Evolutionary conservation across 495 filamentous ascomycete species (phyloP), one percentile per base, ranked within the genome.

Genomic region (Xylaria castorea): DNA sequence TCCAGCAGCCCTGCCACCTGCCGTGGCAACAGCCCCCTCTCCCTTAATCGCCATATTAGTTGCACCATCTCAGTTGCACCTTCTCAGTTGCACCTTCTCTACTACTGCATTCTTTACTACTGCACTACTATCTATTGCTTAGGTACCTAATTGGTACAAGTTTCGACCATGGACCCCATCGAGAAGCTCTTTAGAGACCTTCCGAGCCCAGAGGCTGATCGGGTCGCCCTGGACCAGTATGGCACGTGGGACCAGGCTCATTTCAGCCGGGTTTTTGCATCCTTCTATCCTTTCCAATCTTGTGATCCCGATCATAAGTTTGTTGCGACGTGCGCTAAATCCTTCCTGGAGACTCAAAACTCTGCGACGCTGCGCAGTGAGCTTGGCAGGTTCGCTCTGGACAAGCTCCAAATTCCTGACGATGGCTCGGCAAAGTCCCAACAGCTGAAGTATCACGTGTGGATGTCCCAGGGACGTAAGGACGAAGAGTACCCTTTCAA

Each of bases 111-210:
- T n/a, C 34, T 36, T 36, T 36, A 6, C 36, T 38, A 38, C 44
- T n/a, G 18, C 44, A 20, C 44, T 7, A 48, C 44, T 20, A 20
- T n/a, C 5, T 3, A 20, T 48, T 48, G 44, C n/a, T n/a, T n/a
- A n/a, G n/a, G n/a, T n/a, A n/a, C n/a, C n/a, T 38, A 5, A 61
- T 22, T 63, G 22, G 11, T 1, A n/a, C 44, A n/a, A 16, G 1
- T 27, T 63, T 63, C 5, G 8, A 66, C 34, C 62, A 66, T 66
- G 62, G 62, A 66, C 14, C 62, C 62, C 12, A 7, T 50, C 27
- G 62, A 66, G 62, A 66, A 66, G 62, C 40, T 66, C 42, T 66
- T 66, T n/a, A 32, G 27, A 66, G 62, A 66, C 42, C 62, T 66
- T 32, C 62, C 62, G 14, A 66, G 40, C 25, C 42, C 62, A 50